phyloP scores from a whole-genome alignment of 352 stramenopile genomes.

The Globisporangium sylvaticum region DNA sequence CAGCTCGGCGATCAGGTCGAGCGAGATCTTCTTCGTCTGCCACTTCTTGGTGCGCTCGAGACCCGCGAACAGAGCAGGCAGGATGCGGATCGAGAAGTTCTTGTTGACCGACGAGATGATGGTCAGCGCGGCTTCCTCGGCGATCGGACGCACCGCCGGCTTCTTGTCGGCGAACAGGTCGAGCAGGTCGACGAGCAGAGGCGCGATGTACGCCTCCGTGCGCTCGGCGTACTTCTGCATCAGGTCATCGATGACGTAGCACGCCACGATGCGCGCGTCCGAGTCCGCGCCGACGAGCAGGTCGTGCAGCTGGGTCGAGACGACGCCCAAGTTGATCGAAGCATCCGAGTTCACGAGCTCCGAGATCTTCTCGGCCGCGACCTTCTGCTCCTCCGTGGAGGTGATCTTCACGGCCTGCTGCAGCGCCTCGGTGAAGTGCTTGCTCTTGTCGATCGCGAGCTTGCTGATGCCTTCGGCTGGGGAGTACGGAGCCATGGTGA shows the following conservation, averaged over 20 bases:
- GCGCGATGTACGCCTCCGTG: slow-evolving; percentile 71
- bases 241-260: slow-evolving; percentile 76
- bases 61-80: slow-evolving; percentile 91
- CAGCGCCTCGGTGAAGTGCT: slow-evolving; percentile 86
- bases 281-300: slow-evolving; percentile 48
- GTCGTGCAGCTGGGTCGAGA: slow-evolving; percentile 65
- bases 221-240: slow-evolving; percentile 86
- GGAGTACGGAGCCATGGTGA: slow-evolving; percentile 80
- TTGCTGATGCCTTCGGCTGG: slow-evolving; percentile 79
- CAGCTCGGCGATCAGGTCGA: slow-evolving; percentile 93
- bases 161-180: slow-evolving; percentile 88
- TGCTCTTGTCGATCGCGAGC: slow-evolving; percentile 87
- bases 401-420: slow-evolving; percentile 69
- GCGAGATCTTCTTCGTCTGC: slow-evolving; percentile 95
- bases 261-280: slow-evolving; percentile 65
- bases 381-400: slow-evolving; percentile 69
- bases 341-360: slow-evolving; percentile 73
- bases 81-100: slow-evolving; percentile 77
- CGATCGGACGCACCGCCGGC: slow-evolving; percentile 52
- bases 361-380: slow-evolving; percentile 82
- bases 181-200: slow-evolving; percentile 63
- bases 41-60: slow-evolving; percentile 91
- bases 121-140: slow-evolving; percentile 73
- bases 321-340: slow-evolving; percentile 67
- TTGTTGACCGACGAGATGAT: slow-evolving; percentile 83